Evolutionary conservation across 257 asterid species (phyloP).

Genomic region (Galeopsis tetrahit): DNA sequence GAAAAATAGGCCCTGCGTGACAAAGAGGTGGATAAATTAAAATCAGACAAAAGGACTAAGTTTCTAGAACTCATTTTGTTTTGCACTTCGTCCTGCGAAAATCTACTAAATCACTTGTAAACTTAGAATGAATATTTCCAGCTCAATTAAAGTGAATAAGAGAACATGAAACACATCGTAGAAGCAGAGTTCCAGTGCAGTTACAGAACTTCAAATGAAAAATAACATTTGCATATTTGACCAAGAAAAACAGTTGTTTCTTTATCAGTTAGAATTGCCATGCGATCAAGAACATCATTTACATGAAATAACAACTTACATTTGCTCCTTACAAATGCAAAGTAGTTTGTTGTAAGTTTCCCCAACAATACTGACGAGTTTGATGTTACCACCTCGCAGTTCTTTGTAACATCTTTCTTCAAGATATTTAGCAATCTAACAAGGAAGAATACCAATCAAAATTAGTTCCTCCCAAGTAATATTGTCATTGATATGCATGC

Average conservation of each 20-base stretch:
- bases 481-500: background rate
- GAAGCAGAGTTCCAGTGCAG: slow-evolving; percentile 16
- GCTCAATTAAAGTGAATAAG: slow-evolving; percentile 13
- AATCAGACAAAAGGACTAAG: slow-evolving; percentile 6
- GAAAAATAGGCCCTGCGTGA: slow-evolving; percentile 88
- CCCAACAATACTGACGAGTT: slow-evolving; percentile 63
- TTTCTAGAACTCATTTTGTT: background rate
- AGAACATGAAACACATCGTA: slow-evolving; percentile 8
- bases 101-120: background rate
- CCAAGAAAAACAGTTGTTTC: slow-evolving; percentile 10
- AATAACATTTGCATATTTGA: background rate
- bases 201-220: slow-evolving; percentile 4
- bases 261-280: slow-evolving; percentile 23
- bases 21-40: slow-evolving; percentile 33
- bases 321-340: slow-evolving; percentile 79
- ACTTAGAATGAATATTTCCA: background rate
- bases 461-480: slow-evolving; percentile 27
- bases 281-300: background rate
- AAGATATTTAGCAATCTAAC: slow-evolving; percentile 83
- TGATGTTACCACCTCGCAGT: slow-evolving; percentile 70
- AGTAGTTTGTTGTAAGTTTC: slow-evolving; percentile 78
- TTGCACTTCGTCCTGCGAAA: slow-evolving; percentile 9
- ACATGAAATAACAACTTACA: slow-evolving; percentile 56
- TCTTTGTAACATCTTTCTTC: slow-evolving; percentile 96
- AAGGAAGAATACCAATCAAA: slow-evolving; percentile 24